phyloP scores from a whole-genome alignment of 805 yeast genomes.

The Kuraishia hungarica region DNA sequence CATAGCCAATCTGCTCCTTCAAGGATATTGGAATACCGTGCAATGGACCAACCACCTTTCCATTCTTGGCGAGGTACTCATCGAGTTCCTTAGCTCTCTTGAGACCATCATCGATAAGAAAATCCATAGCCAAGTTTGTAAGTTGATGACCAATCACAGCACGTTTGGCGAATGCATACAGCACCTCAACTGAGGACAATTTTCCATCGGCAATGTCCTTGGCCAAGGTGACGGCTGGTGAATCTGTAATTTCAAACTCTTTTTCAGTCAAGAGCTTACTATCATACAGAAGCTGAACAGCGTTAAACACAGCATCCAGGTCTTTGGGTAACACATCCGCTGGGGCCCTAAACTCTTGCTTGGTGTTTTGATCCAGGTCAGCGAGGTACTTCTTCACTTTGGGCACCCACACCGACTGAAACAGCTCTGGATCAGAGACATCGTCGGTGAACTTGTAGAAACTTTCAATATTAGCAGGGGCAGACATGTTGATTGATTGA shows the following conservation, averaged over 20 bases:
- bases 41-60: conserved; percentile 44
- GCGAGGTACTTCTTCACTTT: conserved; percentile 33
- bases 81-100: conserved; percentile 43
- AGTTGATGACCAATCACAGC: conserved; percentile 41
- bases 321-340: conserved; percentile 23
- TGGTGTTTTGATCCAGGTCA: conserved; percentile 15
- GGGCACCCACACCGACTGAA: conserved; percentile 32
- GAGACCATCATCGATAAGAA: conserved; percentile 39
- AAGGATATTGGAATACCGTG: conserved; percentile 60
- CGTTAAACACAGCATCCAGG: conserved; percentile 26
- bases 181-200: conserved; percentile 31
- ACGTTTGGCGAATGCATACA: conserved; percentile 38
- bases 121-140: conserved; percentile 38
- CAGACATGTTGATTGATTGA: neutral
- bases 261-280: conserved; percentile 20
- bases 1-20: conserved; percentile 46
- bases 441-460: conserved; percentile 23
- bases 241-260: conserved; percentile 37
- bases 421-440: conserved; percentile 28
- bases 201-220: conserved; percentile 28
- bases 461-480: conserved; percentile 12
- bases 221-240: conserved; percentile 23
- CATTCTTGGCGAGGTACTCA: conserved; percentile 33
- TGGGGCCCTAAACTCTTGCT: conserved; percentile 20
- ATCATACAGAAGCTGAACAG: conserved; percentile 25